These are phyloP conservation scores for Aspergillus proliferans DNA, from an alignment of 2,329 filamentous ascomycete genomes.

Conservation along the genomic window DNA sequence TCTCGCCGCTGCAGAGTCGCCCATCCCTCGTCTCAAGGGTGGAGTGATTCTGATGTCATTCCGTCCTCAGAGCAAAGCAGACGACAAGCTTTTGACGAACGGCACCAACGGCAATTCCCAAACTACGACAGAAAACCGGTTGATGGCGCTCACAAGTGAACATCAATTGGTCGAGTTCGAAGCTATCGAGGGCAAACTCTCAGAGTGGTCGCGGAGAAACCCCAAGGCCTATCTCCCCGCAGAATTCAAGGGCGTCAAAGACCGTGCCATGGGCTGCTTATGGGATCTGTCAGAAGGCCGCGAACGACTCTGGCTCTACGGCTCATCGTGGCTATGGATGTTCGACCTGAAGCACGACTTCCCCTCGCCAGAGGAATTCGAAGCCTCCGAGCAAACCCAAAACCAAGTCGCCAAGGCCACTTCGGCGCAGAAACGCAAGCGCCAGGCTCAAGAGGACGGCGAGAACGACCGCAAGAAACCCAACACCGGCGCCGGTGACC, in stretches of 20 bases:
- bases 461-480: conserved; percentile 40
- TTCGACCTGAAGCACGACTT: conserved; percentile 74
- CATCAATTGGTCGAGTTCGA: conserved; percentile 74
- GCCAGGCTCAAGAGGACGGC: conserved; percentile 28
- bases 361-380: conserved; percentile 28
- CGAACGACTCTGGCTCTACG: conserved; percentile 81
- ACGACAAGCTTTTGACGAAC: conserved; percentile 34
- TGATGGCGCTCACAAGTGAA: conserved; percentile 58
- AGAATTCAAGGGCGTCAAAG: conserved; percentile 66
- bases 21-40: conserved; percentile 63
- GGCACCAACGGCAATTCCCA: conserved; percentile 29
- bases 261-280: conserved; percentile 74
- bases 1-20: conserved; percentile 62
- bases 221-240: conserved; percentile 66
- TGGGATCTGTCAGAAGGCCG: conserved; percentile 62
- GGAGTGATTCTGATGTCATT: conserved; percentile 65
- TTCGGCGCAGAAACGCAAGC: conserved; percentile 37
- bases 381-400: conserved; percentile 15
- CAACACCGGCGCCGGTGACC: conserved; percentile 53
- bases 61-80: conserved; percentile 36
- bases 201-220: conserved; percentile 81
- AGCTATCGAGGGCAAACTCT: conserved; percentile 67
- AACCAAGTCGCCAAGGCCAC: conserved; percentile 20
- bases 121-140: conserved; percentile 48
- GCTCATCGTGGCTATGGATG: conserved; percentile 83